Evolutionary conservation across 1,139 yeast genomes (phyloP), one percentile per base, ranked within the genome.

Genomic region (Blastobotrys indianensis): DNA sequence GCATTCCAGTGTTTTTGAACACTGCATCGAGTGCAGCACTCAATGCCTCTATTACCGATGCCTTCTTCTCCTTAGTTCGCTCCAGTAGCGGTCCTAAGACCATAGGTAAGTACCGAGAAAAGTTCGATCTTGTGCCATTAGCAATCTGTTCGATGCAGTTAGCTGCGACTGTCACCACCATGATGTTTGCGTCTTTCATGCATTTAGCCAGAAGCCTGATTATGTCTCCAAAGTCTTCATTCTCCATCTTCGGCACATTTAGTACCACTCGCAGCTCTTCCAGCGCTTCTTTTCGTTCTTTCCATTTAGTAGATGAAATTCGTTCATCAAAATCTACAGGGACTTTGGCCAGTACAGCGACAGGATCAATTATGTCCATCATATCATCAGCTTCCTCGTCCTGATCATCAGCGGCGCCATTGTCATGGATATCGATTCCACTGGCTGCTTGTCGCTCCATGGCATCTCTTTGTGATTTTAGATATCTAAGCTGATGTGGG

Each of bases 161-260:
- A 1, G 95, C 85, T 0, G 97, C 90, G 34, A 83, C 61, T 28
- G 84, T 82, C 0, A 87, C 96, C 11, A 86, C 95, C 63, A 84
- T 92, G 46, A 90, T 75, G 62, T 94, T 94, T 2, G 94, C 95
- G 67, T 92, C 99, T 59, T 81, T 85, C 66, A 90, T 73, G 53
- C 90, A 78, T 54, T 80, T 83, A n/a, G 83, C 78, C 54, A 87
- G 72, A 1, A 74, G 63, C 49, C 81, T 69, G 16, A 82, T 67
- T 11, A 90, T 63, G 2, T 76, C 81, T 4, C 75, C 57, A 61
- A 82, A 88, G 60, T 90, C 95, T n/a, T 77, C 80, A 48, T 79
- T 77, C 39, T 63, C 68, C 44, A 79, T 63, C 50, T 73, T 76
- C 37, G 79, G 67, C 3, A 69, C 73, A 41, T 68, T 66, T 39